These are phyloP conservation scores for Nicotiana noctiflora DNA, from an alignment of 257 asterid species.

Conservation along the genomic window DNA sequence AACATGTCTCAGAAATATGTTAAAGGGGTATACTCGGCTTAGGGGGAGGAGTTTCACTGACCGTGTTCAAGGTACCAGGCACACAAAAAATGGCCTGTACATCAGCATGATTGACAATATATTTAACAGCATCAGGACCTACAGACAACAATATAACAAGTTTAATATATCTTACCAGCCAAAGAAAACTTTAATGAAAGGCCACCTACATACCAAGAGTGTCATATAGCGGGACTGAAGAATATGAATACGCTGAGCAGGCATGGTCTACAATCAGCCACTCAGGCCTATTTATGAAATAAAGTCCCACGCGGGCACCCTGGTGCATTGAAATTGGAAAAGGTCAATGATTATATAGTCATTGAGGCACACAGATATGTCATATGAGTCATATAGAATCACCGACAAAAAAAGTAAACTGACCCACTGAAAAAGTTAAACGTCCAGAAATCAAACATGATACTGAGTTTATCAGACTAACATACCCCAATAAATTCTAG, in stretches of 20 bases:
- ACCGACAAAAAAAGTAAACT: neutral
- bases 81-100: constrained; percentile 82
- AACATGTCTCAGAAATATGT: neutral
- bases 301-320: constrained; percentile 88
- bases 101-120: constrained; percentile 74
- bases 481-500: neutral
- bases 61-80: constrained; percentile 68
- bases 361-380: neutral
- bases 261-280: constrained; percentile 93
- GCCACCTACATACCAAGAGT: constrained; percentile 76
- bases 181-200: constrained; percentile 17
- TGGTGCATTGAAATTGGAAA: constrained; percentile 24
- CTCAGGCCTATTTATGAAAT: constrained; percentile 86
- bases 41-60: constrained; percentile 31
- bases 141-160: constrained; percentile 15
- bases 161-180: constrained; percentile 18
- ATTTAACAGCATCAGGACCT: constrained; percentile 98
- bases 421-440: neutral
- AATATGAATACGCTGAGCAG: constrained; percentile 83
- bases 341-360: neutral
- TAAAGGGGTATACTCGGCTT: constrained; percentile 5
- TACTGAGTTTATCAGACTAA: neutral
- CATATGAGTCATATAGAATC: neutral
- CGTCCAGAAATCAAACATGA: neutral
- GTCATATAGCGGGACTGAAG: constrained; percentile 92